phyloP scores from a whole-genome alignment of 1,284 basidiomycete species.

The Malassezia equina region DNA sequence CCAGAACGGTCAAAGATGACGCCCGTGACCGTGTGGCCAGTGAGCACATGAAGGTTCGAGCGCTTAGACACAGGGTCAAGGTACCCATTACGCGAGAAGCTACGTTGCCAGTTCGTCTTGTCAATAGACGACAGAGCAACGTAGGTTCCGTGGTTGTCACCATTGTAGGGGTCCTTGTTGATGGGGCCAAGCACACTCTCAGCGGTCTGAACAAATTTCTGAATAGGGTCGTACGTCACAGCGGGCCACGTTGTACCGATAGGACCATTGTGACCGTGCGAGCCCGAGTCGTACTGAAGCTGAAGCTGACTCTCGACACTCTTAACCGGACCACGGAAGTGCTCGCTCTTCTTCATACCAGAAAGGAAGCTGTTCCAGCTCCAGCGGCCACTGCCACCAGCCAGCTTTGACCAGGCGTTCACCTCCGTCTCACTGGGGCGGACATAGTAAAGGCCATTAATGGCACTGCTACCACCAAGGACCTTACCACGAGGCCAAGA shows the following conservation, averaged over 20 bases:
- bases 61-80: conserved; percentile 27
- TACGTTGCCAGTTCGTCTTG: conserved; percentile 24
- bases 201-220: conserved; percentile 26
- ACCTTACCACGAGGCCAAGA: conserved; percentile 49
- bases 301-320: conserved; percentile 13
- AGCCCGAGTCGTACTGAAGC: conserved; percentile 21
- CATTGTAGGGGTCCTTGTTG: conserved; percentile 24
- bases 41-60: conserved; percentile 35
- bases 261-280: conserved; percentile 26
- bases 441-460: conserved; percentile 49
- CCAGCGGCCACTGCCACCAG: conserved; percentile 26
- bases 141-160: conserved; percentile 33
- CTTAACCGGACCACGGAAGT: conserved; percentile 18
- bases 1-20: conserved; percentile 22
- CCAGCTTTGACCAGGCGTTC: conserved; percentile 27
- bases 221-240: conserved; percentile 25
- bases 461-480: conserved; percentile 51
- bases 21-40: conserved; percentile 29
- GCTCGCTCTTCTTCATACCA: conserved; percentile 31
- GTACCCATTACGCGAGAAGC: conserved; percentile 33
- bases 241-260: conserved; percentile 28
- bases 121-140: conserved; percentile 30
- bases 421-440: conserved; percentile 38
- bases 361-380: conserved; percentile 19
- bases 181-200: conserved; percentile 12